Evolutionary conservation across 2,329 filamentous ascomycete species (phyloP).

Genomic region (Trichoderma guizhouense): DNA sequence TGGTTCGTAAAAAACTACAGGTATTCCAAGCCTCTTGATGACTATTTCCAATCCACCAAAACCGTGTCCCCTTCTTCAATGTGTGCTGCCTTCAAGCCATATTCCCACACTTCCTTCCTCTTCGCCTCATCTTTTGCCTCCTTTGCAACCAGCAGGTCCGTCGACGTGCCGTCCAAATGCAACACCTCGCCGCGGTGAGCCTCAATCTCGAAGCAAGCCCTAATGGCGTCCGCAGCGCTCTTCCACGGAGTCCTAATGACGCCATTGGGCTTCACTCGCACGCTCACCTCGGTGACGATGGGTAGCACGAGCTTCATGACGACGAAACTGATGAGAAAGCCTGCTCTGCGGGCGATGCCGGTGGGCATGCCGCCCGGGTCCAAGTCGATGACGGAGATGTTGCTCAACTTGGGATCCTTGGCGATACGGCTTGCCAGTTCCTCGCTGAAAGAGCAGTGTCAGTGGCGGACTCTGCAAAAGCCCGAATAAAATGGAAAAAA

Average conservation of each 20-base stretch:
- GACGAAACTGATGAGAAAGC: conserved; percentile 25
- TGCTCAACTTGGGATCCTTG: conserved; percentile 32
- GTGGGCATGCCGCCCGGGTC: conserved; percentile 39
- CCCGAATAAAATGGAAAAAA: neutral
- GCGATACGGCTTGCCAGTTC: conserved; percentile 36
- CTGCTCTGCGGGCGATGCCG: conserved; percentile 29
- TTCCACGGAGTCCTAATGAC: conserved; percentile 29
- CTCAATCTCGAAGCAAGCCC: conserved; percentile 31
- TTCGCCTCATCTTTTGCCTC: conserved; percentile 32
- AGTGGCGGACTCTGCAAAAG: neutral
- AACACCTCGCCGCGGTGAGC: conserved; percentile 28
- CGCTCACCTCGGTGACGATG: conserved; percentile 24
- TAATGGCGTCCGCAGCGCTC: conserved; percentile 33
- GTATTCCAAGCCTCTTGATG: no score
- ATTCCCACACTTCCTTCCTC: conserved; percentile 32
- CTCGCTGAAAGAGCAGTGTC: conserved; percentile 13
- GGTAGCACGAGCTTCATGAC: conserved; percentile 28
- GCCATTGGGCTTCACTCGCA: conserved; percentile 31
- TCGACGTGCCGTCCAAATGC: conserved; percentile 35
- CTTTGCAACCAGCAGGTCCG: conserved; percentile 25
- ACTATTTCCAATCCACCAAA: conserved; percentile 28
- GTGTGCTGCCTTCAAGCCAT: conserved; percentile 26
- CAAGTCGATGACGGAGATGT: conserved; percentile 36
- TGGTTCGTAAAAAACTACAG: no score
- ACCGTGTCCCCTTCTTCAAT: conserved; percentile 28